Evolutionary conservation across 139 green algal genomes (phyloP).

Genomic region (Asterochloris erici): DNA sequence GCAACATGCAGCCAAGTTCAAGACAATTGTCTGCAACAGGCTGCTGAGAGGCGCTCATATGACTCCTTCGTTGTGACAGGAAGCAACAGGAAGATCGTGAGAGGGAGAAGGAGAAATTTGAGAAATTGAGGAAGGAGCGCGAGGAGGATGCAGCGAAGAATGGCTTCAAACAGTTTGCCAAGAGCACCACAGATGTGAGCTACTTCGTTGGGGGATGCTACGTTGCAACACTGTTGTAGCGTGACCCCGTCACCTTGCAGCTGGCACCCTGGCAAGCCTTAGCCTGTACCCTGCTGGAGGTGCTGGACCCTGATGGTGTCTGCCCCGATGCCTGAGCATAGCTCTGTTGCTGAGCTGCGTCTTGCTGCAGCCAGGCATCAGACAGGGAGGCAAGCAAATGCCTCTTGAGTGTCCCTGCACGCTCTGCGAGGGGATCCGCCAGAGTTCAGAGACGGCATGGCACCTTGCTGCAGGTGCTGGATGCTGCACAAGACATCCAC

Average conservation of each 20-base stretch:
- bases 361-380: conserved; percentile 4
- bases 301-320: background rate
- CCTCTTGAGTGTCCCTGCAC: background rate
- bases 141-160: conserved; percentile 39
- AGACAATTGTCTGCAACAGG: background rate
- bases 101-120: conserved; percentile 64
- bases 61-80: conserved; percentile 32
- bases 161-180: conserved; percentile 71
- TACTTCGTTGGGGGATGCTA: too few species aligned
- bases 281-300: background rate
- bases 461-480: conserved; percentile 46
- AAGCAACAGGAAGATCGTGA: conserved; percentile 73
- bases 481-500: too few species aligned
- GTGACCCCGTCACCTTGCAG: too few species aligned
- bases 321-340: background rate
- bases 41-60: background rate
- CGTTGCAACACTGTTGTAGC: too few species aligned
- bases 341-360: background rate
- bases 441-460: background rate
- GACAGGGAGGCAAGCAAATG: too few species aligned
- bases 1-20: conserved; percentile 46
- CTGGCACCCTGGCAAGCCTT: background rate
- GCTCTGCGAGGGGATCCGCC: background rate
- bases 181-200: conserved; percentile 57
- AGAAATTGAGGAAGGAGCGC: conserved; percentile 52